Evolutionary conservation across 1,284 basidiomycete genomes (phyloP), one percentile per base, ranked within the genome.

Genomic region (Pseudozyma thailandica): DNA sequence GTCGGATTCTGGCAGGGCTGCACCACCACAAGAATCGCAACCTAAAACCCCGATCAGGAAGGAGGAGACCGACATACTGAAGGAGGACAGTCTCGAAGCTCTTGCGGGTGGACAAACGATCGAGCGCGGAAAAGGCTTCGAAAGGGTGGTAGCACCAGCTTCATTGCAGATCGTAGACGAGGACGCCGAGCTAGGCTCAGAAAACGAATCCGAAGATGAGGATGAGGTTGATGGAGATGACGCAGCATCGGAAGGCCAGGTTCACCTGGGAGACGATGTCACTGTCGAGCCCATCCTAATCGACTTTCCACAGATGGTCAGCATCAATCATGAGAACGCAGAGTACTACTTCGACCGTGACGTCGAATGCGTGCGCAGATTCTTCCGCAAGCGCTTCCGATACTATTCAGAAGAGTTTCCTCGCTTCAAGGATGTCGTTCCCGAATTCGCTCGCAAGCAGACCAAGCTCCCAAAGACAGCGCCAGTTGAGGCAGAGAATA

Each of bases 271-370:
- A 73, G 89, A 91, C 68, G 87, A 93, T 30, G 88, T 72, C 12
- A 89, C 72, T 53, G 78, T 92, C 8, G 90, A 93, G 75, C 92
- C 95, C 6, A 86, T 98, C 52, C 89, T 99, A 31, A 98, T 99
- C 75, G 96, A 99, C 85, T 99, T 99, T 82, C 95, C 95, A 2
- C 95, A 99, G 85, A 98, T 98, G 95, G 92, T 98, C 83, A 94
- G 92, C 86, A 95, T 92, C 33, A 91, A 94, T 47, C 95, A 99
- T 80, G 89, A 90, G 78, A 97, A 99, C 83, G 96, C 95, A 10
- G 95, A 98, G 85, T 96, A 91, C 91, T 98, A 96, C 85, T 99
- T 99, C 85, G 93, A 97, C 81, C 90, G 96, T 31, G 96, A 99
- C 83, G 96, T 99, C 15, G 90, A 95, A 64, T 97, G 96, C 83